Conservation (phyloP, 1,284 basidiomycete species). For the Sporisorium exsertum region DNA sequence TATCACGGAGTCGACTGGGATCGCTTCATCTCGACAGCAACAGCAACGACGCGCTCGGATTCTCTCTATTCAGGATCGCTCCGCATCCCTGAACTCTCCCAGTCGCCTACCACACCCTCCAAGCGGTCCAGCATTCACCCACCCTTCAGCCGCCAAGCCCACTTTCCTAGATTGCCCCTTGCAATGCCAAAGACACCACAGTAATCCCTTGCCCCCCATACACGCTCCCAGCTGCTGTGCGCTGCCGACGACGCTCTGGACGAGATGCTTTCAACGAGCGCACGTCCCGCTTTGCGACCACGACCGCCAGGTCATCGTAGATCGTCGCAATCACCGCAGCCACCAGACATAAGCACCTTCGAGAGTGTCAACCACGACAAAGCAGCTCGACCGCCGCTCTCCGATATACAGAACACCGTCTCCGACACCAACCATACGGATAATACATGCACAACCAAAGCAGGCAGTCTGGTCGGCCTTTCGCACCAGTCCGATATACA, state of each 20-base stretch:
- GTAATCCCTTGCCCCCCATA: not conserved
- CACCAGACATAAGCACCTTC: not conserved
- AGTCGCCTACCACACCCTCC: not conserved
- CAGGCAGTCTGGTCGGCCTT: too few species aligned
- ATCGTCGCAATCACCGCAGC: constrained; percentile 7
- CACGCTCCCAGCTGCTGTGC: not conserved
- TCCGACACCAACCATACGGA: not conserved
- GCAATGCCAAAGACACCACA: constrained; percentile 1
- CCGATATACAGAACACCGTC: constrained; percentile 19
- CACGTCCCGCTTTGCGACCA: constrained; percentile 6
- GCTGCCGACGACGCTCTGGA: not conserved
- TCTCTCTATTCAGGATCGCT: not conserved
- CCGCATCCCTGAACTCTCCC: not conserved
- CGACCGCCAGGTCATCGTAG: constrained; percentile 12
- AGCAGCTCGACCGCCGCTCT: constrained; percentile 7
- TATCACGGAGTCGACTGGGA: too few species aligned
- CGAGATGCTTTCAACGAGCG: constrained; percentile 7
- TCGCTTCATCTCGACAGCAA: too few species aligned
- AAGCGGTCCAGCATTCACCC: not conserved
- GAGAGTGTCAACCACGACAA: not conserved
- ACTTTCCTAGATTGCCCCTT: not conserved
- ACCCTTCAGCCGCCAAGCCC: not conserved
- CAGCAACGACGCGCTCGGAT: not conserved
- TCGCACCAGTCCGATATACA: not conserved
- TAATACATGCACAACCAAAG: not conserved